Conservation (phyloP, 2,329 filamentous ascomycete genomes). For the Lecanicillium sp. region DNA sequence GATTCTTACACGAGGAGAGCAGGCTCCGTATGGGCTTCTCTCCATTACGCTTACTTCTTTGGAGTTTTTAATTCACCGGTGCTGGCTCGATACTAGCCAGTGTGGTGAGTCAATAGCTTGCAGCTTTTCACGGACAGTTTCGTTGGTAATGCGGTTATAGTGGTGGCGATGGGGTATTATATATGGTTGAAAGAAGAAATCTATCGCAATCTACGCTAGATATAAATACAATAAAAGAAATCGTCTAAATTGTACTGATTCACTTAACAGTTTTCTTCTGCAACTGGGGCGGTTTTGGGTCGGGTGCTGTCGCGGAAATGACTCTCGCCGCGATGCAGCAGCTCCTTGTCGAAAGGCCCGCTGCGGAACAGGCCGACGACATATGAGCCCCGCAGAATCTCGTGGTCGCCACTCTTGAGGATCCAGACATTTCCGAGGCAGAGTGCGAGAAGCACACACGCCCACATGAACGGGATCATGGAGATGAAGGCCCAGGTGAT, state of each 20-base stretch:
- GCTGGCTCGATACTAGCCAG: too few relatives aligned
- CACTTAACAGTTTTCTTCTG: background rate
- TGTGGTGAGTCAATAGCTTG: too few relatives aligned
- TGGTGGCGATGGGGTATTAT: too few relatives aligned
- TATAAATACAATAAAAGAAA: background rate
- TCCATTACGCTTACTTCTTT: too few relatives aligned
- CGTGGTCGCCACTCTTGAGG: slow-evolving; percentile 6
- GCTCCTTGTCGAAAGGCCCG: slow-evolving; percentile 6
- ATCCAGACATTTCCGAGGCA: slow-evolving; percentile 12
- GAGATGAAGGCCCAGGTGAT: slow-evolving; percentile 11
- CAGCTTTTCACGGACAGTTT: too few relatives aligned
- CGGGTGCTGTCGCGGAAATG: background rate
- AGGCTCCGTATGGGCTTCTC: too few relatives aligned
- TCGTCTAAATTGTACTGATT: too few relatives aligned
- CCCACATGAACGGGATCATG: slow-evolving; percentile 14
- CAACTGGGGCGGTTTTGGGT: background rate
- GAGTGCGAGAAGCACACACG: slow-evolving; percentile 8
- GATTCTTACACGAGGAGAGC: too few relatives aligned
- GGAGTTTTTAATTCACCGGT: too few relatives aligned
- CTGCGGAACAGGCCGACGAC: background rate
- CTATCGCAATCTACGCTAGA: background rate
- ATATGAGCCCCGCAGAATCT: background rate
- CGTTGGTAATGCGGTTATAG: too few relatives aligned
- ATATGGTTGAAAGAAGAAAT: too few relatives aligned
- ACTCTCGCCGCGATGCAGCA: slow-evolving; percentile 1